phyloP scores from a whole-genome alignment of 2,329 filamentous ascomycete species.

The Thelonectria olida region DNA sequence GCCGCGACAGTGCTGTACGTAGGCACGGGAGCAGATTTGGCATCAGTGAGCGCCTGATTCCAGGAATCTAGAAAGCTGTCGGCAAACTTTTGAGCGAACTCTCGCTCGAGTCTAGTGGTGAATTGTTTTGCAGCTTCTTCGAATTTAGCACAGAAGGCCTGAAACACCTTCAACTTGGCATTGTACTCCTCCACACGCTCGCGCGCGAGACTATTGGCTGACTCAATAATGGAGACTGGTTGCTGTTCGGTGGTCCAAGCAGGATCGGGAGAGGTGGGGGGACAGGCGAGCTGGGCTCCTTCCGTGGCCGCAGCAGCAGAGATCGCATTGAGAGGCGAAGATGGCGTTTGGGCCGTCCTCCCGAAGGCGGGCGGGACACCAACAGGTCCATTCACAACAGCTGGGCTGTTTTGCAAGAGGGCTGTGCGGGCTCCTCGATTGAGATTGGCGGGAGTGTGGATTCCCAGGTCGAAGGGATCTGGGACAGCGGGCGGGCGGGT shows the following conservation, averaged over 20 bases:
- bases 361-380: too few species aligned
- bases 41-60: conserved; percentile 10
- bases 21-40: not conserved
- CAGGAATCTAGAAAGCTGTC: conserved; percentile 21
- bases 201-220: conserved; percentile 11
- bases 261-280: not conserved
- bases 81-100: too few species aligned
- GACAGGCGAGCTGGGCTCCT: conserved; percentile 8
- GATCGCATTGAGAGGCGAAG: too few species aligned
- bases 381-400: too few species aligned
- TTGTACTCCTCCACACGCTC: conserved; percentile 16
- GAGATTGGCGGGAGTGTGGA: too few species aligned
- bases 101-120: conserved; percentile 13
- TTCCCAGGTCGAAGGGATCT: too few species aligned
- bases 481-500: too few species aligned
- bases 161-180: conserved; percentile 21
- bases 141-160: conserved; percentile 20
- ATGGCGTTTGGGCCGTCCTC: too few species aligned
- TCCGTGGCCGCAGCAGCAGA: conserved; percentile 10
- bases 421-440: too few species aligned
- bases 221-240: conserved; percentile 11
- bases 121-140: conserved; percentile 19
- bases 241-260: not conserved
- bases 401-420: too few species aligned
- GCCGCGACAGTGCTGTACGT: not conserved